Base-by-base conservation (phyloP, 179 eudicot species). In the Silene coronaria region DNA sequence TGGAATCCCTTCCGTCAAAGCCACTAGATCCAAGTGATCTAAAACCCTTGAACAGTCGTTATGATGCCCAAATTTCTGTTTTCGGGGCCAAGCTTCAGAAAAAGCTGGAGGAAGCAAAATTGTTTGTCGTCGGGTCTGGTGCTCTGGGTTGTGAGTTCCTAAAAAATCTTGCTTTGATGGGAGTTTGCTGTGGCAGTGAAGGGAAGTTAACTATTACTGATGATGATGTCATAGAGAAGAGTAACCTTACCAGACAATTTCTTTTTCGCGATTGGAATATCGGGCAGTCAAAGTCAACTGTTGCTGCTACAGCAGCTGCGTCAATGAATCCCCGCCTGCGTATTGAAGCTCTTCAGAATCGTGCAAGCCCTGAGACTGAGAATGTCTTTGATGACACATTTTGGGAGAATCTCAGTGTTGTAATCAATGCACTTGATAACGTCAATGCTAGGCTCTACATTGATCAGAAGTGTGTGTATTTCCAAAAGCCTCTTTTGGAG, bases 251-350 rank as follows among this genome's bases (percentile, higher is more conserved):
- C 77, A 81, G 99, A 78, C 99, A 95, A 79, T 95, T 95, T 81
- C 89, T 95, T 6, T 95, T 95, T 67, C 97, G 99, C 63, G 97
- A 95, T 77, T 95, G 97, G 97, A 95, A 92, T 71, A 90, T 95
- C 46, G 97, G 99, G 76, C 97, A 90, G 85, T 90, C 99, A 22
- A 95, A 95, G 79, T 92, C 99, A 0, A 88, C 93, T 32, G 99
- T 95, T 73, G 99, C 99, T 80, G 97, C 97, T 53, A 63, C 97
- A 30, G 96, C 97, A 71, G 96, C 95, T 23, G 75, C 86, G 59
- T 79, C 78, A 17, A 95, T 92, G 77, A 94, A 94, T 80, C 80
- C 96, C 17, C 60, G 34, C 27, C 74, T 94, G 28, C 80, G 64
- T 66, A 75, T 91, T 51, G 91, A 90, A 88, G 97, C 96, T 48